phyloP scores from a whole-genome alignment of 2,329 filamentous ascomycete genomes.

The Aureobasidium vineae region DNA sequence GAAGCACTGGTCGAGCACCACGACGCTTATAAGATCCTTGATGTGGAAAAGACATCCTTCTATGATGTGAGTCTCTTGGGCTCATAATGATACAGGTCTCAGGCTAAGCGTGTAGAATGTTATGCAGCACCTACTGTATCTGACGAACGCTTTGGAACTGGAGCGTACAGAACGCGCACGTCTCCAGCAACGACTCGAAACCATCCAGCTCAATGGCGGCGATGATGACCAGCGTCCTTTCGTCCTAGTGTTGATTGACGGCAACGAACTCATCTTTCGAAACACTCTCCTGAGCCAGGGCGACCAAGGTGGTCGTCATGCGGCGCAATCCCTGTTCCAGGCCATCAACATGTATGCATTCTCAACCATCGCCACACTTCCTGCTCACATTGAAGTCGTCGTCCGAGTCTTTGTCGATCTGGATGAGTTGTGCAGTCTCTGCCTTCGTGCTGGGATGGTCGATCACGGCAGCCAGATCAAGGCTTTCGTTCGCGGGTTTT shows the following conservation, averaged over 20 bases:
- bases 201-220: no score
- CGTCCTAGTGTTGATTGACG: conserved; percentile 60
- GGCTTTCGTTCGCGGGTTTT: conserved; percentile 58
- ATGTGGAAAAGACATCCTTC: conserved; percentile 38
- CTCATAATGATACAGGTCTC: no score
- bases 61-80: conserved; percentile 34
- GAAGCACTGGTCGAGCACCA: not conserved
- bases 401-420: conserved; percentile 49
- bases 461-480: conserved; percentile 54
- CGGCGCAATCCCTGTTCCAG: conserved; percentile 54
- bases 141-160: not conserved
- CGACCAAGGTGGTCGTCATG: conserved; percentile 56
- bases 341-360: conserved; percentile 48
- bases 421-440: conserved; percentile 43
- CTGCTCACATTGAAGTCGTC: conserved; percentile 49
- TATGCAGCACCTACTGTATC: conserved; percentile 2
- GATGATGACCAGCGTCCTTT: conserved; percentile 49
- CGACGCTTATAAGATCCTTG: conserved; percentile 30
- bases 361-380: conserved; percentile 35
- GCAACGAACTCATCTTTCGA: conserved; percentile 55
- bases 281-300: conserved; percentile 34
- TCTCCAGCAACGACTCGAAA: not conserved
- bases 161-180: conserved; percentile 7
- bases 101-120: not conserved
- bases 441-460: conserved; percentile 50